These are phyloP conservation scores for Plasmodium malariae DNA, from an alignment of 169 alveolate species.

Conservation along the genomic window DNA sequence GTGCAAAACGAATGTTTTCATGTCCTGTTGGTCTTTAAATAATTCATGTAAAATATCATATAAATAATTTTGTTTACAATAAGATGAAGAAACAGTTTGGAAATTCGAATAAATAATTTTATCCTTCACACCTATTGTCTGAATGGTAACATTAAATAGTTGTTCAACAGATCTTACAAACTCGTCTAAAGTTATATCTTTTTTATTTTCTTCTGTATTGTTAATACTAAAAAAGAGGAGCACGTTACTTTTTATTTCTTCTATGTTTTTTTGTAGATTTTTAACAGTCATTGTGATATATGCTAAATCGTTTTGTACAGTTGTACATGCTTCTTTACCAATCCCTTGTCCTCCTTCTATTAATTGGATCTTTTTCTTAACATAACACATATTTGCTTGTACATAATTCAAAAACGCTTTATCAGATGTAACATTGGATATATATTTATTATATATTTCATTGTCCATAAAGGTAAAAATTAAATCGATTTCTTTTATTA, in stretches of 20 bases:
- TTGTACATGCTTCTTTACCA: background rate
- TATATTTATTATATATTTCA: background rate
- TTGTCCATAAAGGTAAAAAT: background rate
- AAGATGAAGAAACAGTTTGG: background rate
- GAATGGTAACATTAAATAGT: constrained; percentile 42
- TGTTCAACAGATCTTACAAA: constrained; percentile 29
- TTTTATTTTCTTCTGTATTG: background rate
- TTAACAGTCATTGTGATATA: too few species aligned
- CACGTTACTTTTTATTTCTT: background rate
- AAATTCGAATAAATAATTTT: constrained; percentile 60
- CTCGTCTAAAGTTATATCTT: constrained; percentile 49
- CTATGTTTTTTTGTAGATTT: background rate
- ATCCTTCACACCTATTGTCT: constrained; percentile 46
- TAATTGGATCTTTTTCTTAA: background rate
- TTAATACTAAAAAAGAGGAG: background rate
- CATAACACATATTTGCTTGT: background rate
- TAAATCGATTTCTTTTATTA: background rate
- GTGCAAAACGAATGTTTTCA: constrained; percentile 13
- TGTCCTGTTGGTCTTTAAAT: background rate
- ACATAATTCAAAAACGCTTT: background rate
- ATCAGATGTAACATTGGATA: background rate
- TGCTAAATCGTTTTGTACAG: too few species aligned
- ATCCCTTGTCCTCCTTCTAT: too few species aligned
- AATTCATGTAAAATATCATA: constrained; percentile 16
- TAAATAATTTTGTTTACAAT: background rate